Percentiles rank a stretch among this genome's conserved stretches.
Conservation (phyloP, 495 filamentous ascomycete genomes). For the Staphylotrichum longicolle region DNA sequence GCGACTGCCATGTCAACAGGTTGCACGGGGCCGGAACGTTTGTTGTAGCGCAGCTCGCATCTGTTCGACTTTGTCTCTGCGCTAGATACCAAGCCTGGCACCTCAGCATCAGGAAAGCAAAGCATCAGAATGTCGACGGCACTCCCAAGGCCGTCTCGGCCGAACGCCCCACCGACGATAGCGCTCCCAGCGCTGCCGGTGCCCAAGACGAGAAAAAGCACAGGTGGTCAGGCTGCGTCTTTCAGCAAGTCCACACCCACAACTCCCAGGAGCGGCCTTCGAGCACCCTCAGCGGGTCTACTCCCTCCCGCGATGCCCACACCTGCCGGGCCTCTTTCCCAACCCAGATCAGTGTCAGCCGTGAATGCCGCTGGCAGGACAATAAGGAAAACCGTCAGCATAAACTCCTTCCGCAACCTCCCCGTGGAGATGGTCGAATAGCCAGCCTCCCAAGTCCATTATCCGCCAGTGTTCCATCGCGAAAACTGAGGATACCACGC, state of each 20-base stretch:
- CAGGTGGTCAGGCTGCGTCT: slow-evolving; percentile 46
- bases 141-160: slow-evolving; percentile 62
- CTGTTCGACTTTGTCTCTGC: not conserved
- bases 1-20: slow-evolving; percentile 10
- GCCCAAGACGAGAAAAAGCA: slow-evolving; percentile 67
- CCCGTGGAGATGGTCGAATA: slow-evolving; percentile 56
- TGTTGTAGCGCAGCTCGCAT: not conserved
- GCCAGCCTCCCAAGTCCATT: slow-evolving; percentile 60
- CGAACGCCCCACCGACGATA: slow-evolving; percentile 61
- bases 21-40: not conserved
- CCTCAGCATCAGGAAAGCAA: not conserved
- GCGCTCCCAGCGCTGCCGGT: slow-evolving; percentile 68
- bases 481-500: slow-evolving; percentile 44
- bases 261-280: slow-evolving; percentile 56
- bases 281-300: slow-evolving; percentile 57
- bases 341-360: slow-evolving; percentile 49
- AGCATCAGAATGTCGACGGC: slow-evolving; percentile 55
- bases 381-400: slow-evolving; percentile 83
- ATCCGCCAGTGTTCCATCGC: slow-evolving; percentile 44
- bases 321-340: slow-evolving; percentile 49
- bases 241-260: slow-evolving; percentile 46
- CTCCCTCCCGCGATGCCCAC: slow-evolving; percentile 48
- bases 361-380: slow-evolving; percentile 57
- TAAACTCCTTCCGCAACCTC: slow-evolving; percentile 89
- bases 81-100: not conserved